A percentile compares a stretch with the other conserved stretches of the same genome.
phyloP scores from a whole-genome alignment of 23 red algal species.

The Gracilaria domingensis region DNA sequence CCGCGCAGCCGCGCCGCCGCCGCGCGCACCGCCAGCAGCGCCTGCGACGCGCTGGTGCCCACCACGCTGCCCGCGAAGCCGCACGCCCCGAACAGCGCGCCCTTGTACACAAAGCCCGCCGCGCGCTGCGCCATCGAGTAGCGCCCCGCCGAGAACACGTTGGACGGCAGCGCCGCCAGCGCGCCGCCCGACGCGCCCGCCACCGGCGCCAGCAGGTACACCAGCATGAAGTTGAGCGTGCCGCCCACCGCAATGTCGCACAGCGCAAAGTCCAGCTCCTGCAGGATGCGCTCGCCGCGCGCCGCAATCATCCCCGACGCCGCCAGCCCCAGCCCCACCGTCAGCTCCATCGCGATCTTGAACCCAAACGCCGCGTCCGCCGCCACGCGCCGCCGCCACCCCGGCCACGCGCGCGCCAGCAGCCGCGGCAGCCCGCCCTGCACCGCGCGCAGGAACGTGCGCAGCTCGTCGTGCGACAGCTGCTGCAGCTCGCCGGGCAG shows the following conservation, averaged over 20 bases:
- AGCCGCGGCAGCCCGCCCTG: constrained; percentile 37
- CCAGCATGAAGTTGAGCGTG: constrained; percentile 91
- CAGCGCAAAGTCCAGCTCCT: constrained; percentile 90
- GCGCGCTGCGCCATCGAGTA: constrained; percentile 59
- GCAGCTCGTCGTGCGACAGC: constrained; percentile 60
- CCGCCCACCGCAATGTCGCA: constrained; percentile 89
- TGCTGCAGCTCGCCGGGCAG: constrained; percentile 45
- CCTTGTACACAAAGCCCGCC: constrained; percentile 76
- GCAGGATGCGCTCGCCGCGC: constrained; percentile 73
- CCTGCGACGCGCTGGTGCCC: constrained; percentile 61
- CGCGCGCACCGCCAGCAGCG: constrained; percentile 41
- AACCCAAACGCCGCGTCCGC: constrained; percentile 93
- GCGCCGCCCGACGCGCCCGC: background rate
- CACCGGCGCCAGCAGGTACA: constrained; percentile 86
- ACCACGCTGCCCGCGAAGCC: constrained; percentile 84
- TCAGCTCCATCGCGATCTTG: constrained; percentile 98
- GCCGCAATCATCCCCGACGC: constrained; percentile 94
- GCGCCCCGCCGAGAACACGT: constrained; percentile 64
- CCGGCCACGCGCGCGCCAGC: constrained; percentile 78
- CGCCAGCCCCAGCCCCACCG: constrained; percentile 87
- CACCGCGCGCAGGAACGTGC: constrained; percentile 45
- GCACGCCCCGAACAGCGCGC: constrained; percentile 73
- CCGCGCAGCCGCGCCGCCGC: background rate
- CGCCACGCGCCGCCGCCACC: constrained; percentile 74
- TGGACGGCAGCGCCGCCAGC: constrained; percentile 62